Evolutionary conservation across 2,329 filamentous ascomycete species (phyloP).

Genomic region (Biscogniauxia sp.): DNA sequence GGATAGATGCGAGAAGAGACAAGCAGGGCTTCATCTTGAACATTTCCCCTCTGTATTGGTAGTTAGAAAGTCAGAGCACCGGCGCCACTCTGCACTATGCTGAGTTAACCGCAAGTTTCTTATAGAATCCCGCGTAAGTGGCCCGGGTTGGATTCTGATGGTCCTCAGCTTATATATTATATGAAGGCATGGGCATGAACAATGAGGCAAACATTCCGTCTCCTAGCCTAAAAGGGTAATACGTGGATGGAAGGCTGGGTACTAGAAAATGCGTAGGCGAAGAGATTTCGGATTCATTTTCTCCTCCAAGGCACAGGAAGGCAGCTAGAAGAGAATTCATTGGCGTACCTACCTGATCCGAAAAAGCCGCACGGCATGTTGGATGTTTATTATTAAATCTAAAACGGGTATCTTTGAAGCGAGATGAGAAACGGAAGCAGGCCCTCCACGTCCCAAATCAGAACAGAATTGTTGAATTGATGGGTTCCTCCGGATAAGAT

Average conservation of each 20-base stretch:
- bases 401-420: constrained; percentile 25
- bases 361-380: neutral
- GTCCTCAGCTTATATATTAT: neutral
- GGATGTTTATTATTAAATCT: constrained; percentile 1
- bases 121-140: neutral
- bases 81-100: neutral
- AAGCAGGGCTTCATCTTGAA: constrained; percentile 22
- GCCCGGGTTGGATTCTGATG: neutral
- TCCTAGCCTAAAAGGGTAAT: neutral
- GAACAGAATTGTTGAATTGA: neutral
- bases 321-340: neutral
- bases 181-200: neutral
- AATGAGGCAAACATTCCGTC: neutral
- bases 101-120: neutral
- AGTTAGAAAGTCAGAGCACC: neutral
- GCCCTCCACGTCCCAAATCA: constrained; percentile 7
- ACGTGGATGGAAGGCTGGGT: neutral
- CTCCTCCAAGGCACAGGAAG: neutral
- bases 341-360: neutral
- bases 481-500: neutral
- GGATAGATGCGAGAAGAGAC: constrained; percentile 14
- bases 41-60: neutral
- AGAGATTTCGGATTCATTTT: neutral
- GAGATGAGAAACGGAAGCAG: constrained; percentile 22
- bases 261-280: neutral